A percentile compares a stretch with the other conserved stretches of the same genome.
phyloP scores from a whole-genome alignment of 73 alveolate species.

The Paramecium biaurelia region DNA sequence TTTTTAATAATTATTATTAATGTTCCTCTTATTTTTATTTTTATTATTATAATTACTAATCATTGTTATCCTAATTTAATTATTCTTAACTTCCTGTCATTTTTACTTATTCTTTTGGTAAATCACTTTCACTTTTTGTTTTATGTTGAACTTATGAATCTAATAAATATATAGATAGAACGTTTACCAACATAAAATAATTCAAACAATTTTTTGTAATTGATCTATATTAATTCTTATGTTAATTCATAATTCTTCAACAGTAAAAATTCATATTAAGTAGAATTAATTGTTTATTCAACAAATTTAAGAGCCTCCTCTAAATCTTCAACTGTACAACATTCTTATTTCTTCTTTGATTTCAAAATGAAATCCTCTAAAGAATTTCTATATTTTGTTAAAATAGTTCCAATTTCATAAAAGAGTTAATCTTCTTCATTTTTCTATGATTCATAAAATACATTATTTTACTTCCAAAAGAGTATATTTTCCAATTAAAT shows the following conservation, averaged over 20 bases:
- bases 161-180: not conserved
- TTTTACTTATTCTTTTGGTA: not conserved
- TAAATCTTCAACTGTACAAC: conserved; percentile 7
- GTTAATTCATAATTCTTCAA: conserved; percentile 29
- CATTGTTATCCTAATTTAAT: not conserved
- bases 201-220: conserved; percentile 9
- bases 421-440: conserved; percentile 2
- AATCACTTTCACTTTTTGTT: not conserved
- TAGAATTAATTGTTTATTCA: not conserved
- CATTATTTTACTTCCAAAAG: not conserved
- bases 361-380: conserved; percentile 19
- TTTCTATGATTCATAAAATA: not conserved
- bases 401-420: not conserved
- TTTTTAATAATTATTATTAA: not conserved
- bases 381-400: not conserved
- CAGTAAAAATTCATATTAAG: not conserved
- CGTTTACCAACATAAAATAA: not conserved
- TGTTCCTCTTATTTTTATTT: not conserved
- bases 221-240: not conserved
- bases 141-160: not conserved
- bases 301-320: conserved; percentile 37
- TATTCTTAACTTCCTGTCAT: not conserved
- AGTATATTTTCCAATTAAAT: conserved; percentile 1
- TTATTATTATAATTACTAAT: not conserved
- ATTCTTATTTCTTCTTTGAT: not conserved